These are phyloP conservation scores for Hyaloscypha bicolor DNA, from an alignment of 495 filamentous ascomycete genomes.

Conservation along the genomic window DNA sequence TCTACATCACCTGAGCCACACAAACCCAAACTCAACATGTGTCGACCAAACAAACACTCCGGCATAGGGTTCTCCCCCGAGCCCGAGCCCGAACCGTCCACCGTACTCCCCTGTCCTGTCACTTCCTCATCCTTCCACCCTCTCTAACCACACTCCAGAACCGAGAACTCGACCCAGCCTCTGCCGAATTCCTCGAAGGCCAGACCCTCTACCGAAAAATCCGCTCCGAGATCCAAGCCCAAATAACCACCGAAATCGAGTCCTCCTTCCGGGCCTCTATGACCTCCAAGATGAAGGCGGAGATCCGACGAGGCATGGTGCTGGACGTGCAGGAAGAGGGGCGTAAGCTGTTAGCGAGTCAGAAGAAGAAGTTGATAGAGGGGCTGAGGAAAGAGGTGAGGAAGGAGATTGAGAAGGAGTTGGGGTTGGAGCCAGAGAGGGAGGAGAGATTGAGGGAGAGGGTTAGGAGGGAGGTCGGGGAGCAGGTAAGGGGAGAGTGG, in stretches of 20 bases:
- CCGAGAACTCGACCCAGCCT: background rate
- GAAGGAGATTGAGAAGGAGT: background rate
- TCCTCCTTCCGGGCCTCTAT: background rate
- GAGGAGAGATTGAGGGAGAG: background rate
- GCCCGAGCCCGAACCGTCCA: background rate
- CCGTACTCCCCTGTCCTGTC: background rate
- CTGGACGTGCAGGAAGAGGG: background rate
- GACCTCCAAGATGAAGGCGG: background rate
- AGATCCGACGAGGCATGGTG: background rate
- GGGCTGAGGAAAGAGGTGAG: background rate
- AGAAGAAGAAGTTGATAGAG: background rate
- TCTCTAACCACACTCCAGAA: background rate
- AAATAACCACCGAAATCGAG: background rate
- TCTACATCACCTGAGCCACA: no score
- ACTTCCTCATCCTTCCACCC: background rate
- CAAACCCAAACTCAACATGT: background rate
- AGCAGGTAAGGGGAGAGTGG: background rate
- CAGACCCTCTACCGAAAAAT: background rate
- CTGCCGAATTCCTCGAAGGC: background rate
- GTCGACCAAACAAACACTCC: background rate
- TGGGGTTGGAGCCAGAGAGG: background rate
- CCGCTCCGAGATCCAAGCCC: background rate
- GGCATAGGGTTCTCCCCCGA: background rate
- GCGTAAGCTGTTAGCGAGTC: background rate
- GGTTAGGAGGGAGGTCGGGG: background rate